A percentile compares a stretch with the other conserved stretches of the same genome.
These are phyloP conservation scores for Pseudogymnoascus pannorum DNA, from an alignment of 2,329 filamentous ascomycete genomes.

Conservation along the genomic window DNA sequence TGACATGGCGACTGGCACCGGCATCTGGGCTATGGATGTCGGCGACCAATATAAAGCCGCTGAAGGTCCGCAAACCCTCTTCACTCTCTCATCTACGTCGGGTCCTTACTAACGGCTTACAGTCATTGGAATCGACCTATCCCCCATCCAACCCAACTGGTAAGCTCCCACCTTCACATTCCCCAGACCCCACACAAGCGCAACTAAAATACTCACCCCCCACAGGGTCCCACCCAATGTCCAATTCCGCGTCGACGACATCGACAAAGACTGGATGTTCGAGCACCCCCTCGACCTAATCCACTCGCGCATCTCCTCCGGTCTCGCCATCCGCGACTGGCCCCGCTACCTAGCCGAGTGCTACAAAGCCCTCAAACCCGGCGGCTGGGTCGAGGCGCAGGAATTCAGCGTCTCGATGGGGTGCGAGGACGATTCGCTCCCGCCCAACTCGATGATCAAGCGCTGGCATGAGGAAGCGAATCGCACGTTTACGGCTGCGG, in stretches of 20 bases:
- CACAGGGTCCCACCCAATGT: slow-evolving; percentile 3
- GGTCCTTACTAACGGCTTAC: not conserved
- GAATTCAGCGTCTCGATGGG: not conserved
- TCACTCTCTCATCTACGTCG: not conserved
- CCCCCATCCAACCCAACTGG: slow-evolving; percentile 50
- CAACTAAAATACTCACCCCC: not conserved
- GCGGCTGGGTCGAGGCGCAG: slow-evolving; percentile 10
- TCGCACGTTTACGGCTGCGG: slow-evolving; percentile 11
- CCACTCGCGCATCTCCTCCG: slow-evolving; percentile 15
- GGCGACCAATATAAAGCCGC: slow-evolving; percentile 51
- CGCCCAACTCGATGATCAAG: slow-evolving; percentile 3
- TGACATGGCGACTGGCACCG: slow-evolving; percentile 43
- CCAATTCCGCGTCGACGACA: slow-evolving; percentile 38
- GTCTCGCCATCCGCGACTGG: slow-evolving; percentile 27
- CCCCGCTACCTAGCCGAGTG: slow-evolving; percentile 26
- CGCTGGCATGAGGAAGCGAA: slow-evolving; percentile 15
- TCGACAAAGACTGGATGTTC: slow-evolving; percentile 43
- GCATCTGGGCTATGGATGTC: slow-evolving; percentile 61
- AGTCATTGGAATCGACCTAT: slow-evolving; percentile 56
- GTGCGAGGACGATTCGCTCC: slow-evolving; percentile 15
- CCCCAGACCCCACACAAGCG: not conserved
- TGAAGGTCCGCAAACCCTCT: slow-evolving; percentile 19
- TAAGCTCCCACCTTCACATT: slow-evolving; percentile 41
- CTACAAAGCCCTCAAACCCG: not conserved
- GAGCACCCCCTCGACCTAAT: slow-evolving; percentile 15